Evolutionary conservation across 78 protist genomes (phyloP).

Genomic region (Dictyostelium purpureum): DNA sequence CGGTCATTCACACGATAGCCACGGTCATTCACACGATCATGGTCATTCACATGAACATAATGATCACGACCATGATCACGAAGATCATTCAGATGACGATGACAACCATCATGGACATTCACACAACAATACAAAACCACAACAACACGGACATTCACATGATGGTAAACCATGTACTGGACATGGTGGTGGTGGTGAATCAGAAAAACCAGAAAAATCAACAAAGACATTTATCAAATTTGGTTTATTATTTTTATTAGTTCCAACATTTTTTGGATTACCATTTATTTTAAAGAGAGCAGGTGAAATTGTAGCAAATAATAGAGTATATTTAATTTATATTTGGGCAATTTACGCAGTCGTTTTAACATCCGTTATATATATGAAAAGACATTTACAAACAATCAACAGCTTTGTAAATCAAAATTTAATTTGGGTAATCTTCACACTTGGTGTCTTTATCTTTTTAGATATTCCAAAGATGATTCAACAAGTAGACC

Average conservation of each 20-base stretch:
- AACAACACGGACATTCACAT: neutral
- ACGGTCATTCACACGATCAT: neutral
- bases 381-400: slow-evolving; percentile 28
- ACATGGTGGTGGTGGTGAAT: neutral
- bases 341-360: slow-evolving; percentile 39
- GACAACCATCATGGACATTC: neutral
- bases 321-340: slow-evolving; percentile 31
- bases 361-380: neutral
- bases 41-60: neutral
- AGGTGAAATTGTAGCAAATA: slow-evolving; percentile 50
- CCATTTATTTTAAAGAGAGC: slow-evolving; percentile 46
- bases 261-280: slow-evolving; percentile 28
- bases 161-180: neutral
- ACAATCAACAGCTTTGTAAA: slow-evolving; percentile 47
- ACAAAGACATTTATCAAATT: slow-evolving; percentile 29
- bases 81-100: neutral
- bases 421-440: slow-evolving; percentile 63
- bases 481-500: slow-evolving; percentile 75
- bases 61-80: neutral
- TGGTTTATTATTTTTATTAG: slow-evolving; percentile 24
- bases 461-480: slow-evolving; percentile 68
- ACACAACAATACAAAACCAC: neutral
- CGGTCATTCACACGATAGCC: neutral
- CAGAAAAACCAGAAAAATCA: neutral
- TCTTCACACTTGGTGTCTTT: slow-evolving; percentile 45